Evolutionary conservation across 148 eudicot species (phyloP).

Genomic region (Diospyros lotus): DNA sequence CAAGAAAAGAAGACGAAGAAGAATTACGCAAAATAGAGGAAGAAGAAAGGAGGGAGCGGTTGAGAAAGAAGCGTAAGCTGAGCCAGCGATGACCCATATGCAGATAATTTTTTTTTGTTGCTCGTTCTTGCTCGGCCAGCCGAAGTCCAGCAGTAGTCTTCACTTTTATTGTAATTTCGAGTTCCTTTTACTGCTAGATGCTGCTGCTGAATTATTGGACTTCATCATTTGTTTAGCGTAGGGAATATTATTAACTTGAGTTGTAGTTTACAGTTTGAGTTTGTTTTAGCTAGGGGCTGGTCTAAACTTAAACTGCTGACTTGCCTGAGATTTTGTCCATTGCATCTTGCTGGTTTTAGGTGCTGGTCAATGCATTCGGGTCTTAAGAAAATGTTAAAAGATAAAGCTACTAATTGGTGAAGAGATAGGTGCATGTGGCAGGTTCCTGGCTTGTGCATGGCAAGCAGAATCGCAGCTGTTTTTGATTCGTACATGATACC

Average conservation of each 20-base stretch:
- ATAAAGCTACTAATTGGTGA: no score
- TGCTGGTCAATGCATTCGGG: no score
- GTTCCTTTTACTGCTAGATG: neutral
- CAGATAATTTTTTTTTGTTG: neutral
- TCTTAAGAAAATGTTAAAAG: no score
- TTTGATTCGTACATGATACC: no score
- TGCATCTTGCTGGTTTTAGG: no score
- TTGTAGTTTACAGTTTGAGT: neutral
- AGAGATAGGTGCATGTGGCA: no score
- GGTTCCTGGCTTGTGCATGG: no score
- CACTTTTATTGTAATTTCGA: slow-evolving; percentile 6
- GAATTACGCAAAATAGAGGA: slow-evolving; percentile 55
- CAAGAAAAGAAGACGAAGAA: slow-evolving; percentile 69
- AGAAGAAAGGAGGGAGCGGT: slow-evolving; percentile 61
- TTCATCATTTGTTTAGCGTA: neutral
- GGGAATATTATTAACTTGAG: neutral
- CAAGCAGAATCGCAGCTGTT: no score
- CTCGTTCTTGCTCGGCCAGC: neutral
- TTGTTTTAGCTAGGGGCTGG: neutral
- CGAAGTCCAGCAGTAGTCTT: neutral
- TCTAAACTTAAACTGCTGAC: no score
- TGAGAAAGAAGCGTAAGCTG: slow-evolving; percentile 68
- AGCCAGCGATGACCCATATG: slow-evolving; percentile 22
- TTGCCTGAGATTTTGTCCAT: no score
- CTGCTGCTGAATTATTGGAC: neutral